phyloP scores from a whole-genome alignment of 495 filamentous ascomycete species.

The Neurospora tetraspora region DNA sequence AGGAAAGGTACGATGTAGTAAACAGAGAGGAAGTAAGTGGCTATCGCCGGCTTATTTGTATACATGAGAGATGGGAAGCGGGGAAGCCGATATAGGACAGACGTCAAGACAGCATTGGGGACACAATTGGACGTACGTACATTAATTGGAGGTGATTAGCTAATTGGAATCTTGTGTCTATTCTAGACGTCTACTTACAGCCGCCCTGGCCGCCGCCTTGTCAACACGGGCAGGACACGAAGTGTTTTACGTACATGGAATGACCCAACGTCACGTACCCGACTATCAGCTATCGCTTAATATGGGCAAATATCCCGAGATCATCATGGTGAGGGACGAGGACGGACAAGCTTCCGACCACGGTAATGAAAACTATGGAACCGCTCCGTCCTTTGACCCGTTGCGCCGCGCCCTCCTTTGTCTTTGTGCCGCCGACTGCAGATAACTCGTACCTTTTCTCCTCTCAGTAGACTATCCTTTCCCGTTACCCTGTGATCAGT shows the following conservation, averaged over 20 bases:
- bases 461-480: not conserved
- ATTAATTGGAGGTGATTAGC: not conserved
- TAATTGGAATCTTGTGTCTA: not conserved
- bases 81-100: not conserved
- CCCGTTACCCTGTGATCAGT: not conserved
- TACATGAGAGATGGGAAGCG: not conserved
- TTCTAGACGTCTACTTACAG: not conserved
- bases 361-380: not conserved
- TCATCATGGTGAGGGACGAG: not conserved
- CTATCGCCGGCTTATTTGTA: conserved; percentile 7
- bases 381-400: not conserved
- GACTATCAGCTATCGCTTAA: not conserved
- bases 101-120: not conserved
- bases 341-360: not conserved
- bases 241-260: not conserved
- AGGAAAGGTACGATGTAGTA: not conserved
- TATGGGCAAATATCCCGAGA: not conserved
- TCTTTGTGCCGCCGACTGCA: not conserved
- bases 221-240: not conserved
- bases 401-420: not conserved
- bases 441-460: not conserved
- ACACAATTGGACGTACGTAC: not conserved
- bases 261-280: not conserved
- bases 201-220: not conserved
- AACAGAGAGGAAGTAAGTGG: not conserved